Conservation (phyloP, 2,329 filamentous ascomycete species). For the Sporothrix globosa region DNA sequence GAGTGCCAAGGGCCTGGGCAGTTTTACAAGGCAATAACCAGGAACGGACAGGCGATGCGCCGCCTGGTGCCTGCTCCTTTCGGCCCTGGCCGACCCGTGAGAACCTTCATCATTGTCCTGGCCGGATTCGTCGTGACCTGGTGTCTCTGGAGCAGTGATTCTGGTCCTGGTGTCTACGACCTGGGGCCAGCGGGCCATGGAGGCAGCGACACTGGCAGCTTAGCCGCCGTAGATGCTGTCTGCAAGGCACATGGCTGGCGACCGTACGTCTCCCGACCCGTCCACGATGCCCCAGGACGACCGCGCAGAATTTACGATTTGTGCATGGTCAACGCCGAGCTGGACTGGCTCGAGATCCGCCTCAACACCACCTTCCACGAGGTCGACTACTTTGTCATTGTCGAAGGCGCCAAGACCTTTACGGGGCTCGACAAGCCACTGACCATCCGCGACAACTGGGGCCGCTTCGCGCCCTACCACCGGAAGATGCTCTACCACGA, state of each 20-base stretch:
- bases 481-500: slow-evolving; percentile 64
- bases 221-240: slow-evolving; percentile 31
- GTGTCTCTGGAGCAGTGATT: slow-evolving; percentile 20
- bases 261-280: slow-evolving; percentile 39
- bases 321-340: slow-evolving; percentile 64
- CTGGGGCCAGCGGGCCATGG: neutral
- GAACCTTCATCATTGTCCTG: slow-evolving; percentile 13
- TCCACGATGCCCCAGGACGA: neutral
- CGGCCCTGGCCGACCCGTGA: slow-evolving; percentile 23
- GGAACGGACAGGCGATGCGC: slow-evolving; percentile 18
- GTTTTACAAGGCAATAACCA: too few relatives aligned
- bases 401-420: slow-evolving; percentile 63
- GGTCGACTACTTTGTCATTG: slow-evolving; percentile 68
- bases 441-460: slow-evolving; percentile 56
- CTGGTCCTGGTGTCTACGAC: slow-evolving; percentile 8
- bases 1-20: neutral
- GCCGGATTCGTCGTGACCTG: slow-evolving; percentile 24
- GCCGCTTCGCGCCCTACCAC: slow-evolving; percentile 56
- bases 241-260: slow-evolving; percentile 49
- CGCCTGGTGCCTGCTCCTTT: slow-evolving; percentile 20
- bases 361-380: slow-evolving; percentile 59
- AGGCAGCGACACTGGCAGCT: neutral
- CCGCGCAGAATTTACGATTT: slow-evolving; percentile 63
- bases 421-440: slow-evolving; percentile 60
- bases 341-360: slow-evolving; percentile 68